phyloP scores from a whole-genome alignment of 192 early-diverging fungal genomes.

The Backusella macrospora region DNA sequence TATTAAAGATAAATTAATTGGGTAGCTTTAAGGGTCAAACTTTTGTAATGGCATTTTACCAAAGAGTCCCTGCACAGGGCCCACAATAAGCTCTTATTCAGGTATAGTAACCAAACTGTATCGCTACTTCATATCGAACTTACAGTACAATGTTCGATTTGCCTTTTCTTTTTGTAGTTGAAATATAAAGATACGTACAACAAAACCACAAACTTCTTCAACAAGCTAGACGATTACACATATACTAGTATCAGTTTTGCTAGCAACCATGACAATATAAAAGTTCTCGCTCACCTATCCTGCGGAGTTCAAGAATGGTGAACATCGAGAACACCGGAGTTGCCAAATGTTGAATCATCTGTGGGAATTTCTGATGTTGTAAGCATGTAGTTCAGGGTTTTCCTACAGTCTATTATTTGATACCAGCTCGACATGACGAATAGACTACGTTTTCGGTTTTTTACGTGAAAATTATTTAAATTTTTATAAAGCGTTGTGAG shows the following conservation, averaged over 20 bases:
- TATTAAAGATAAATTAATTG: background rate
- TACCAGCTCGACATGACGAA: background rate
- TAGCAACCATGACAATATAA: background rate
- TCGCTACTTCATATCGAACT: no score
- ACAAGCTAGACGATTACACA: background rate
- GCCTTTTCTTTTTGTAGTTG: no score
- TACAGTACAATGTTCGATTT: no score
- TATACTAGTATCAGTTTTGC: background rate
- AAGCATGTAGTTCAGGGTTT: background rate
- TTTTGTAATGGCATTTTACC: background rate
- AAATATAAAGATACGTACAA: no score
- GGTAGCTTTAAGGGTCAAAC: background rate
- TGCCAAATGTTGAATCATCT: background rate
- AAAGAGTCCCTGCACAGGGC: conserved; percentile 11
- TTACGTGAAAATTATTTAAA: no score
- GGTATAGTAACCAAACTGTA: no score
- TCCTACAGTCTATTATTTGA: background rate
- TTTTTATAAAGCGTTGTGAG: no score
- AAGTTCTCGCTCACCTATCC: background rate
- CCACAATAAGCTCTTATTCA: background rate
- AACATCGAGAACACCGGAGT: conserved; percentile 1
- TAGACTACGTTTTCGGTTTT: no score
- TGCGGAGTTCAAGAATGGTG: background rate
- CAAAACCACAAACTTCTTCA: background rate
- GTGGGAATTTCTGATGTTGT: background rate